Evolutionary conservation across 31 red algal genomes (phyloP).

Genomic region (Asparagopsis taxiformis): DNA sequence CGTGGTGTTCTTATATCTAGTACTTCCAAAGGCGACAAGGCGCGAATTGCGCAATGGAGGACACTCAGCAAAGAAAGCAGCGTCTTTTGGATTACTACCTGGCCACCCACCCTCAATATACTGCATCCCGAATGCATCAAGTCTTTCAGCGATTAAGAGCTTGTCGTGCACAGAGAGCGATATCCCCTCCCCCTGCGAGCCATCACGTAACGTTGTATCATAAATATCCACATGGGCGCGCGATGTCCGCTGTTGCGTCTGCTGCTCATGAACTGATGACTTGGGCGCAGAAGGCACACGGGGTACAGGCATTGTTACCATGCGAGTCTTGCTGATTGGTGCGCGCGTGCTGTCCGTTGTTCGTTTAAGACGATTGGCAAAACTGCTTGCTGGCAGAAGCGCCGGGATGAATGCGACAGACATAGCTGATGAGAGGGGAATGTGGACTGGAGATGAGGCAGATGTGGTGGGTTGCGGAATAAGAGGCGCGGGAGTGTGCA

Average conservation of each 20-base stretch:
- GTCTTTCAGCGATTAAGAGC: slow-evolving; percentile 69
- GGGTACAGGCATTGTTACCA: too few species aligned
- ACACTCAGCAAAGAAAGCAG: slow-evolving; percentile 75
- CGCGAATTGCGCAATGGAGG: slow-evolving; percentile 32
- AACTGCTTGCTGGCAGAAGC: too few species aligned
- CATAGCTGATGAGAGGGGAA: too few species aligned
- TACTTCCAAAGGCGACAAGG: slow-evolving; percentile 97
- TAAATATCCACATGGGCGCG: slow-evolving; percentile 69
- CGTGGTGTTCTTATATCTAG: slow-evolving; percentile 73
- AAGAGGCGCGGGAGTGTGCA: too few species aligned
- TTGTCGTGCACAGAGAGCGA: slow-evolving; percentile 91
- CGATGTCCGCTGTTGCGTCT: not conserved
- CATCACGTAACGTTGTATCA: slow-evolving; percentile 96
- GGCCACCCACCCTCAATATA: slow-evolving; percentile 99
- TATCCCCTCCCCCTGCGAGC: slow-evolving; percentile 94
- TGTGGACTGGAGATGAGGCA: too few species aligned
- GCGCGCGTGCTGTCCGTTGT: too few species aligned
- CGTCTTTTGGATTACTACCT: slow-evolving; percentile 97
- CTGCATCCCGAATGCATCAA: slow-evolving; percentile 87
- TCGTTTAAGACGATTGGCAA: too few species aligned
- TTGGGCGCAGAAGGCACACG: too few species aligned
- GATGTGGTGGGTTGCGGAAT: too few species aligned
- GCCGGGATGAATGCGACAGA: too few species aligned
- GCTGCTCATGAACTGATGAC: too few species aligned
- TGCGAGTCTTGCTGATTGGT: too few species aligned